Conservation (phyloP, 805 yeast genomes). For the Barnettozyma vustinii region DNA sequence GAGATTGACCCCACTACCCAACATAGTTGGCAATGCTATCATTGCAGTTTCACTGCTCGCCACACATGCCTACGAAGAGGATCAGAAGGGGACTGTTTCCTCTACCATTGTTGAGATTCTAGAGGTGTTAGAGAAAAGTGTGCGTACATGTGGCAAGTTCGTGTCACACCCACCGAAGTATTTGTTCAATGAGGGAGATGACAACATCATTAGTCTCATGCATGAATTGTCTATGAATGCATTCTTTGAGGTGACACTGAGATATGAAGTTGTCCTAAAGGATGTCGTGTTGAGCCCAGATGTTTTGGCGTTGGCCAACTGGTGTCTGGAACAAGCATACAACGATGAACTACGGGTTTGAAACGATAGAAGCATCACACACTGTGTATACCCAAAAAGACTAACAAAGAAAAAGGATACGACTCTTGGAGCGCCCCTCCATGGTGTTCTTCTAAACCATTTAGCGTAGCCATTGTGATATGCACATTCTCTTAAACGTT, state of each 20-base stretch:
- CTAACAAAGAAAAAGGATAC: not conserved
- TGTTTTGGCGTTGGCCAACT: conserved; percentile 62
- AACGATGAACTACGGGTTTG: conserved; percentile 34
- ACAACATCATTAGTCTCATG: conserved; percentile 46
- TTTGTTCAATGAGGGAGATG: conserved; percentile 19
- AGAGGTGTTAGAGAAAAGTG: conserved; percentile 54
- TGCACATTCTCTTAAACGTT: not conserved
- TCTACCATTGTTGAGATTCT: conserved; percentile 54
- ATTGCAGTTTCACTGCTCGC: conserved; percentile 54
- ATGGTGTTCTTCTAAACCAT: not conserved
- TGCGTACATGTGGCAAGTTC: conserved; percentile 47
- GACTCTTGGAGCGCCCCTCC: not conserved
- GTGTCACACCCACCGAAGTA: conserved; percentile 30
- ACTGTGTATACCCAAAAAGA: not conserved
- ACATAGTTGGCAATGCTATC: conserved; percentile 61
- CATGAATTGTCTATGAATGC: conserved; percentile 62
- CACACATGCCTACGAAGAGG: conserved; percentile 59
- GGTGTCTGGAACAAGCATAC: conserved; percentile 64
- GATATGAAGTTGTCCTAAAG: conserved; percentile 57
- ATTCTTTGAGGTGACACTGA: conserved; percentile 58
- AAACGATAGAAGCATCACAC: not conserved
- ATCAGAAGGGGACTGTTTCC: conserved; percentile 47
- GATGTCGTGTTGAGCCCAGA: conserved; percentile 59
- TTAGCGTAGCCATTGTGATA: not conserved
- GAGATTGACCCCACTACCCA: conserved; percentile 54